A percentile compares a stretch with the other conserved stretches of the same genome.
Evolutionary conservation across 768 basidiomycete species (phyloP).

Genomic region (Naganishia kalamii): DNA sequence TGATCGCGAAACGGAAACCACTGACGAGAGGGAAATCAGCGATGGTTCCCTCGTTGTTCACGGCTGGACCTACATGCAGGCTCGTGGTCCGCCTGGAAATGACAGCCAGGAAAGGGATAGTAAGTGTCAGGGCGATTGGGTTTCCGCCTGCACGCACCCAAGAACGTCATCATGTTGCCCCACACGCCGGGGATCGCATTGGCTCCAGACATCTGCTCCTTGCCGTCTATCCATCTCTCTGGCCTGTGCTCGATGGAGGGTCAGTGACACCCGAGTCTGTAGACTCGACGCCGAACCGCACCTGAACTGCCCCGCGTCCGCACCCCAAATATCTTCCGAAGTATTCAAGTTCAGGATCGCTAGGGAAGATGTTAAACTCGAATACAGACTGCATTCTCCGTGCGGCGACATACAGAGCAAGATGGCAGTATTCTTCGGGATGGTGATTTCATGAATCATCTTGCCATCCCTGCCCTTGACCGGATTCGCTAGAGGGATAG

Average conservation of each 20-base stretch:
- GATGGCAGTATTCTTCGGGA: slow-evolving; percentile 38
- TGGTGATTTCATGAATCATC: slow-evolving; percentile 36
- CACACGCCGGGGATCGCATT: slow-evolving; percentile 39
- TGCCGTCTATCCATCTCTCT: slow-evolving; percentile 24
- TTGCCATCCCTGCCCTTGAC: slow-evolving; percentile 38
- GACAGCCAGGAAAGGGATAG: background rate
- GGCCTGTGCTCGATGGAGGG: slow-evolving; percentile 19
- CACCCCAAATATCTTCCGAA: slow-evolving; percentile 38
- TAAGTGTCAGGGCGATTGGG: background rate
- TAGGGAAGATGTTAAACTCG: no score
- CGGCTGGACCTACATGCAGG: slow-evolving; percentile 29
- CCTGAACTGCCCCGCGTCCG: slow-evolving; percentile 40
- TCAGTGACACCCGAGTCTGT: slow-evolving; percentile 19
- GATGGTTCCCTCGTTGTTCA: background rate
- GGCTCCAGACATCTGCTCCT: slow-evolving; percentile 11
- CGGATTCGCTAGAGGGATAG: slow-evolving; percentile 38
- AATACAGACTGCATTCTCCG: no score
- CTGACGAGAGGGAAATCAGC: slow-evolving; percentile 25
- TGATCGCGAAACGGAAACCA: slow-evolving; percentile 46
- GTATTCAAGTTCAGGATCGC: slow-evolving; percentile 44
- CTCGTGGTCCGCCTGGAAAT: slow-evolving; percentile 39
- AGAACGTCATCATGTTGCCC: slow-evolving; percentile 45
- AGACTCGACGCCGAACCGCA: slow-evolving; percentile 17
- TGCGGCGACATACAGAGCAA: slow-evolving; percentile 42
- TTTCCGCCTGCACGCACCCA: slow-evolving; percentile 16